Percentiles rank a stretch among this genome's conserved stretches.
Evolutionary conservation across 1,139 yeast species (phyloP).

Genomic region (Pichia sp.): DNA sequence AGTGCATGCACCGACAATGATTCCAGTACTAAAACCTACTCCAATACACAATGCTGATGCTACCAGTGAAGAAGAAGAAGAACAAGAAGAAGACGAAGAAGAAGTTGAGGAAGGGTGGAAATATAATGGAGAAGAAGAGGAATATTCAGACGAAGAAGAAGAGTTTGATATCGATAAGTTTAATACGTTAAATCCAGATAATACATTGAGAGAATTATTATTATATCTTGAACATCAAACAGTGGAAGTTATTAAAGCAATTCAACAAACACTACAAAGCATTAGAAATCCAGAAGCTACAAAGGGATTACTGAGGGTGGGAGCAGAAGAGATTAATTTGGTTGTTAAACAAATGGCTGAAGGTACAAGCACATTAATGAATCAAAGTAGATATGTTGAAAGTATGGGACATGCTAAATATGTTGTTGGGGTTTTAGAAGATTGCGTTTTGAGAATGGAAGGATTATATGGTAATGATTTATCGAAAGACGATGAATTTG

Average conservation of each 20-base stretch:
- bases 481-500: slow-evolving; percentile 57
- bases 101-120: slow-evolving; percentile 3
- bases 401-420: slow-evolving; percentile 87
- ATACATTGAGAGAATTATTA: slow-evolving; percentile 76
- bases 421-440: slow-evolving; percentile 81
- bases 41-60: not conserved
- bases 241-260: slow-evolving; percentile 82
- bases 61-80: too few species aligned
- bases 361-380: slow-evolving; percentile 85
- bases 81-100: not conserved
- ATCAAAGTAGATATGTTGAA: slow-evolving; percentile 75
- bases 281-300: slow-evolving; percentile 74
- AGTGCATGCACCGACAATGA: not conserved
- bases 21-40: not conserved
- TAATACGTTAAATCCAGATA: slow-evolving; percentile 81
- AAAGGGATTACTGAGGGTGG: slow-evolving; percentile 64
- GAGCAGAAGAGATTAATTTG: slow-evolving; percentile 64
- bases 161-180: slow-evolving; percentile 63
- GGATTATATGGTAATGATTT: slow-evolving; percentile 37
- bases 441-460: slow-evolving; percentile 77
- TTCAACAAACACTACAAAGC: slow-evolving; percentile 71
- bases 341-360: slow-evolving; percentile 85
- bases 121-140: slow-evolving; percentile 10
- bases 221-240: slow-evolving; percentile 91
- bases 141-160: slow-evolving; percentile 20